Evolutionary conservation across 139 green algal genomes (phyloP).

Genomic region (Picochlorum sp.): DNA sequence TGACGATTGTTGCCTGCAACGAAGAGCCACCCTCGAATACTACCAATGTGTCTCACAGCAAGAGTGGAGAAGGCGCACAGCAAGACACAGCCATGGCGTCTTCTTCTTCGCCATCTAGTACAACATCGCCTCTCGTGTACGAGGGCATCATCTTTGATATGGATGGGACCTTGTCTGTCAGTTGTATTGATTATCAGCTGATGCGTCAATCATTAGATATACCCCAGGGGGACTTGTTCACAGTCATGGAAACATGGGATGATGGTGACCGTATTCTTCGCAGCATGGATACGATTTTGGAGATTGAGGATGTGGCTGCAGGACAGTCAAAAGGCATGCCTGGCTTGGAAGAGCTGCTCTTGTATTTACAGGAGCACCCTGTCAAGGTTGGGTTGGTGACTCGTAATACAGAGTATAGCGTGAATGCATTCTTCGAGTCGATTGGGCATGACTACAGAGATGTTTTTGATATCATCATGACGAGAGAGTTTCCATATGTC

Average conservation of each 20-base stretch:
- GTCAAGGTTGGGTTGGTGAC: conserved; percentile 55
- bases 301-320: conserved; percentile 55
- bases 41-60: not conserved
- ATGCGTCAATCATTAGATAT: conserved; percentile 54
- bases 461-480: conserved; percentile 51
- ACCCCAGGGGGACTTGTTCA: conserved; percentile 61
- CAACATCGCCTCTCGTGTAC: conserved; percentile 9
- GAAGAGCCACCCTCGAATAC: too few species aligned
- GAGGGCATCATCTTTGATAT: conserved; percentile 29
- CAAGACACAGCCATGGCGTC: too few species aligned
- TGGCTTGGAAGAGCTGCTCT: conserved; percentile 38
- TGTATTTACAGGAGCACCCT: conserved; percentile 3
- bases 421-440: conserved; percentile 53
- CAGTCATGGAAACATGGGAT: conserved; percentile 58
- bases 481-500: conserved; percentile 51
- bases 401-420: conserved; percentile 48
- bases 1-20: too few species aligned
- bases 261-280: conserved; percentile 22
- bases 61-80: not conserved
- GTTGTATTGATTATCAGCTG: conserved; percentile 56
- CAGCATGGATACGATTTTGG: conserved; percentile 43
- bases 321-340: conserved; percentile 27
- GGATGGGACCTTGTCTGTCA: conserved; percentile 52
- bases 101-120: too few species aligned
- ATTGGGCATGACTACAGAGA: conserved; percentile 46